Percentiles rank a stretch among this genome's conserved stretches.
Conservation (phyloP, 2,329 filamentous ascomycete species). For the Paraconiothyrium brasiliense region DNA sequence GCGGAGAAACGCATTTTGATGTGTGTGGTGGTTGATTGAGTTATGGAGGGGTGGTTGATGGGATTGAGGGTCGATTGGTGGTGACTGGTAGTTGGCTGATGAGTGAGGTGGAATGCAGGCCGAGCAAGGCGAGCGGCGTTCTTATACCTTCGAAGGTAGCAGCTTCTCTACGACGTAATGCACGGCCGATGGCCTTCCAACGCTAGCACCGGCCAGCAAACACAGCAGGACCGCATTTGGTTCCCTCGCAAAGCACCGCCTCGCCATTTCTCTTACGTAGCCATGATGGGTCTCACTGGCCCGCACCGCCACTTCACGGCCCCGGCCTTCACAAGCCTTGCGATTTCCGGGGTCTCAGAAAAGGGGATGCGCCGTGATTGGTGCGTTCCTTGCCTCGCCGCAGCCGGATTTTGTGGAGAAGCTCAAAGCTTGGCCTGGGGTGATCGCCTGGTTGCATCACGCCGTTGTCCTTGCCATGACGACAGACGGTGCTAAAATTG, state of each 20-base stretch:
- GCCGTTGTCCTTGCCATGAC: constrained; percentile 17
- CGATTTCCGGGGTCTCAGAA: constrained; percentile 15
- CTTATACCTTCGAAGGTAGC: constrained; percentile 12
- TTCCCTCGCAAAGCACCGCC: constrained; percentile 24
- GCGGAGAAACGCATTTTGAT: constrained; percentile 47
- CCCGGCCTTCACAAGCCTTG: constrained; percentile 11
- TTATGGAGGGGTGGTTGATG: background rate
- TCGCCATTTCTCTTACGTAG: constrained; percentile 26
- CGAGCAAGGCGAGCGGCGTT: constrained; percentile 6
- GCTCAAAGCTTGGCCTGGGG: constrained; percentile 20
- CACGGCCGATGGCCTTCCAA: constrained; percentile 7
- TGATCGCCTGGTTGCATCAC: constrained; percentile 15
- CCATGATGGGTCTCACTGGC: constrained; percentile 17
- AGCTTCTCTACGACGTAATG: constrained; percentile 17
- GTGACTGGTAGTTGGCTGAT: constrained; percentile 10
- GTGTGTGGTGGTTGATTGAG: constrained; percentile 13
- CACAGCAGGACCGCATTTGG: constrained; percentile 16
- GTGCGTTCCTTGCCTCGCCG: constrained; percentile 26
- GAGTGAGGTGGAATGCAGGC: constrained; percentile 6
- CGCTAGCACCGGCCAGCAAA: constrained; percentile 15
- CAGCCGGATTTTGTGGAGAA: constrained; percentile 18
- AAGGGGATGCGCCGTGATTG: constrained; percentile 10
- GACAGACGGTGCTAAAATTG: constrained; percentile 11
- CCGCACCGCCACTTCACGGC: constrained; percentile 25
- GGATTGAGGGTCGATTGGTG: too few species aligned